phyloP scores from a whole-genome alignment of 306 rosid species.

The Amphicarpaea edgeworthii region DNA sequence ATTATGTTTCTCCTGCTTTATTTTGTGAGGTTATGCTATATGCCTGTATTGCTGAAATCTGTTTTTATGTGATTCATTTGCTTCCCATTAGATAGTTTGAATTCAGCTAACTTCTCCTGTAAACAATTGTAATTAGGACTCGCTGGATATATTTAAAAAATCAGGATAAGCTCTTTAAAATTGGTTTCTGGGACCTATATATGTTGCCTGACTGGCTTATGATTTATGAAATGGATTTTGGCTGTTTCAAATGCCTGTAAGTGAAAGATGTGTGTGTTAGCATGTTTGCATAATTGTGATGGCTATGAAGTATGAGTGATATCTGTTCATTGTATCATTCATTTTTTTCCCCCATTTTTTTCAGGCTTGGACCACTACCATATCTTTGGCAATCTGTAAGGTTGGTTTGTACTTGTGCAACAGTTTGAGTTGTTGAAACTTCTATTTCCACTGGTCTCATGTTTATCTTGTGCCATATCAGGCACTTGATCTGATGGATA shows the following conservation, averaged over 20 bases:
- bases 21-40: conserved; percentile 26
- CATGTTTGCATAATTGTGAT: conserved; percentile 21
- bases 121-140: conserved; percentile 1
- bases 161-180: conserved; percentile 8
- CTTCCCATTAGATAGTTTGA: conserved; percentile 13
- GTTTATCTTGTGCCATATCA: conserved; percentile 46
- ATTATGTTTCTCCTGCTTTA: conserved; percentile 29
- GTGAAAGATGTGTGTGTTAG: background rate
- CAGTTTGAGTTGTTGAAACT: conserved; percentile 23
- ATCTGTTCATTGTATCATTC: conserved; percentile 24
- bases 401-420: conserved; percentile 56
- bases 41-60: background rate
- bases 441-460: conserved; percentile 39
- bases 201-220: conserved; percentile 34
- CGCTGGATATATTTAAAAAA: background rate
- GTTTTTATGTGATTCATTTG: conserved; percentile 21
- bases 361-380: conserved; percentile 91
- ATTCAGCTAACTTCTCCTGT: conserved; percentile 16
- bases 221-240: conserved; percentile 23
- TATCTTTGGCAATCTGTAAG: conserved; percentile 88
- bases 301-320: background rate
- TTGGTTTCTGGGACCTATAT: conserved; percentile 3
- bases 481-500: conserved; percentile 84
- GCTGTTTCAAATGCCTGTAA: conserved; percentile 8
- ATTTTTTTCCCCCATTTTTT: conserved; percentile 2